A percentile compares a stretch with the other conserved stretches of the same genome.
Conservation (phyloP, 2,329 filamentous ascomycete species). For the Penicillium sp. region DNA sequence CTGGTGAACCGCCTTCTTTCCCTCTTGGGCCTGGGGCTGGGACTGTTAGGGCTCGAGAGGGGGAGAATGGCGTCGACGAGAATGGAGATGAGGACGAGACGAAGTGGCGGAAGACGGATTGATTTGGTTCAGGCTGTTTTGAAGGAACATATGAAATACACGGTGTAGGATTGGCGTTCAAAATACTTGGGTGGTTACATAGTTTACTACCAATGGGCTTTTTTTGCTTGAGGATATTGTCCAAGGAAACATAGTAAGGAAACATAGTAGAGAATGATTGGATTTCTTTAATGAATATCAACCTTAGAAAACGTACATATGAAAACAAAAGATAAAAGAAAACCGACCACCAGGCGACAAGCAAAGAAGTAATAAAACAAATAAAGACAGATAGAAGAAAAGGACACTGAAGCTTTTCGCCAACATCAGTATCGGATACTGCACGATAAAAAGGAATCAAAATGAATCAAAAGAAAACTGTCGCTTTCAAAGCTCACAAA, state of each 20-base stretch:
- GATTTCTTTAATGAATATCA: slow-evolving; percentile 15
- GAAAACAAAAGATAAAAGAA: background rate
- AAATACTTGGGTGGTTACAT: background rate
- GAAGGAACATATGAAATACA: background rate
- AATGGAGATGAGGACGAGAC: slow-evolving; percentile 37
- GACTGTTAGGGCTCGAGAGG: slow-evolving; percentile 53
- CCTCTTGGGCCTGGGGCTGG: slow-evolving; percentile 52
- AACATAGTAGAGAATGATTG: background rate
- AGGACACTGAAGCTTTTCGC: background rate
- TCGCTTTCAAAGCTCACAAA: slow-evolving; percentile 1
- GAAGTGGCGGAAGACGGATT: slow-evolving; percentile 48
- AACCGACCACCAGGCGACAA: slow-evolving; percentile 4
- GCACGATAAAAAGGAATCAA: background rate
- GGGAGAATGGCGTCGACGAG: slow-evolving; percentile 43
- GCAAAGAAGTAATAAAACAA: background rate
- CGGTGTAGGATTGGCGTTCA: background rate
- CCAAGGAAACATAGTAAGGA: background rate
- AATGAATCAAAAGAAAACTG: background rate
- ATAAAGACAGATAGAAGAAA: background rate
- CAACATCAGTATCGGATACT: background rate
- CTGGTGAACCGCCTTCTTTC: slow-evolving; percentile 35
- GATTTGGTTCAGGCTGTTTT: background rate
- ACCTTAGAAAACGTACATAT: slow-evolving; percentile 4
- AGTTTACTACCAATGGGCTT: background rate
- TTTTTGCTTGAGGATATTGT: background rate